Conservation (phyloP, 1,284 basidiomycete species). For the Cryptococcus amylolentus region DNA sequence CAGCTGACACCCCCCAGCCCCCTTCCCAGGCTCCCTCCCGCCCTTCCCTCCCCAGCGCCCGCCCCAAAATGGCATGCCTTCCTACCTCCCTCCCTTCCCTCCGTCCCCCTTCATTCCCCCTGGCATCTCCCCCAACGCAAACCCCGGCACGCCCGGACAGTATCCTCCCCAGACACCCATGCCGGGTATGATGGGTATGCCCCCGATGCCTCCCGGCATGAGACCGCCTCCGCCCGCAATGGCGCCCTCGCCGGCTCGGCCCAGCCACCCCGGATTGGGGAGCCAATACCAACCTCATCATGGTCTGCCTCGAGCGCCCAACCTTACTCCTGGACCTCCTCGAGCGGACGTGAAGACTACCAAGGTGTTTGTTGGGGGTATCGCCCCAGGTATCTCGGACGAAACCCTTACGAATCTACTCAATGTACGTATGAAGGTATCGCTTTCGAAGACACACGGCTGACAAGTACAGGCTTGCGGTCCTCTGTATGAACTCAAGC, state of each 20-base stretch:
- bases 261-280: conserved; percentile 29
- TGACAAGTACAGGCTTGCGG: conserved; percentile 68
- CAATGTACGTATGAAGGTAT: conserved; percentile 56
- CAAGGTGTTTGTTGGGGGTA: conserved; percentile 84
- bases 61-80: conserved; percentile 5
- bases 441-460: background rate
- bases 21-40: conserved; percentile 19
- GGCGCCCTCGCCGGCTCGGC: conserved; percentile 7
- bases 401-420: conserved; percentile 68
- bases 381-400: conserved; percentile 87
- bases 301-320: conserved; percentile 25
- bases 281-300: conserved; percentile 13
- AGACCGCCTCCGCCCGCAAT: conserved; percentile 1
- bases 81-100: conserved; percentile 21
- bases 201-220: conserved; percentile 1
- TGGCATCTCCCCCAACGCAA: conserved; percentile 32
- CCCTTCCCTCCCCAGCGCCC: conserved; percentile 22
- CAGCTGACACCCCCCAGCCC: conserved; percentile 6
- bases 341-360: conserved; percentile 53
- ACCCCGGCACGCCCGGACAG: conserved; percentile 19
- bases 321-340: conserved; percentile 3
- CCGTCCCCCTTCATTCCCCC: conserved; percentile 21
- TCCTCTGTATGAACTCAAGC: conserved; percentile 78
- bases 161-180: conserved; percentile 12
- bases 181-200: background rate